These are phyloP conservation scores for Leucocoprinus sp. DNA, from an alignment of 768 basidiomycete genomes.

Conservation along the genomic window DNA sequence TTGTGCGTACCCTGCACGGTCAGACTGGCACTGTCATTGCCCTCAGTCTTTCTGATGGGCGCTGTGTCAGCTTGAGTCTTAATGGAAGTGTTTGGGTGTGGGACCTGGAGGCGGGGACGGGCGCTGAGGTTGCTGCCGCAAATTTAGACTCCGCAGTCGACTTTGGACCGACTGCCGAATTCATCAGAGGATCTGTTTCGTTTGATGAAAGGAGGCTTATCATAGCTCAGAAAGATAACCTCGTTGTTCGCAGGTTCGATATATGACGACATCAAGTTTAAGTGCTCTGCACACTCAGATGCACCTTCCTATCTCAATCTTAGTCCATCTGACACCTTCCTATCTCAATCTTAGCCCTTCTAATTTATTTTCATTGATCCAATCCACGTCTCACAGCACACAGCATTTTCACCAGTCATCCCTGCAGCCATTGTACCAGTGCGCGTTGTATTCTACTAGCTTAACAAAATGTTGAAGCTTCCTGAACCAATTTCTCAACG, in stretches of 20 bases:
- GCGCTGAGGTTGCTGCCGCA: conserved; percentile 32
- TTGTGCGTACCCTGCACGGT: conserved; percentile 65
- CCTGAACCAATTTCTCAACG: too few species aligned
- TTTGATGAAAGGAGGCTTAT: conserved; percentile 76
- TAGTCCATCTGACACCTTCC: conserved; percentile 6
- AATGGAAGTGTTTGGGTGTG: conserved; percentile 80
- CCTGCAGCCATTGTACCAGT: conserved; percentile 1
- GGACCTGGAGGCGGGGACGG: conserved; percentile 64
- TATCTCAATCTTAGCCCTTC: conserved; percentile 3
- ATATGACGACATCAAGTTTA: conserved; percentile 25
- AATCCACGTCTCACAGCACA: not conserved
- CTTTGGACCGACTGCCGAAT: conserved; percentile 12
- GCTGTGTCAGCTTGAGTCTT: conserved; percentile 66
- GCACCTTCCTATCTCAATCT: conserved; percentile 7
- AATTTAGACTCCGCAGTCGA: conserved; percentile 15
- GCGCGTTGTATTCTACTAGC: conserved; percentile 3
- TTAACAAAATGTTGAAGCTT: too few species aligned
- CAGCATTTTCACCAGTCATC: not conserved
- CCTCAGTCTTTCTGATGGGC: conserved; percentile 70
- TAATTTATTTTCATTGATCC: conserved; percentile 8
- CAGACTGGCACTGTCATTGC: conserved; percentile 59
- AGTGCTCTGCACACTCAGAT: conserved; percentile 5
- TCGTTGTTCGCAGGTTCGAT: conserved; percentile 51
- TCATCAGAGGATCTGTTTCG: conserved; percentile 38
- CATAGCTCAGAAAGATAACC: conserved; percentile 33